Conservation (phyloP, 371 early-diverging fungal genomes). For the Batkoa obscura region DNA sequence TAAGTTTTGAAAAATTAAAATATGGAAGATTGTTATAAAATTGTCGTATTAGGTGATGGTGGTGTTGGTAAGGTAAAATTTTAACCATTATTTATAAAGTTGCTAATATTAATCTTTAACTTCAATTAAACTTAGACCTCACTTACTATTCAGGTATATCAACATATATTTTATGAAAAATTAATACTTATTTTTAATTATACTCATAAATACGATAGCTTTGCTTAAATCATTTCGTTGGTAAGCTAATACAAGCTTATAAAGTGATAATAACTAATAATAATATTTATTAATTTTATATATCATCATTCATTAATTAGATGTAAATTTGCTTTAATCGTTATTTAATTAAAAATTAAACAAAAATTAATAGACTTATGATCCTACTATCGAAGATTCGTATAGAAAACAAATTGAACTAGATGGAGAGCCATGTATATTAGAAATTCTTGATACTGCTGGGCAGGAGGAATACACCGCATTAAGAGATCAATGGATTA, state of each 20-base stretch:
- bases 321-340: too few relatives aligned
- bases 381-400: slow-evolving; percentile 48
- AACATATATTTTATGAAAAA: background rate
- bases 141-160: slow-evolving; percentile 11
- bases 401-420: slow-evolving; percentile 71
- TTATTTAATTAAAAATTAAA: background rate
- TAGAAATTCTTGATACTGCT: slow-evolving; percentile 86
- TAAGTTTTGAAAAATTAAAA: too few relatives aligned
- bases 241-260: slow-evolving; percentile 12
- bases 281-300: background rate
- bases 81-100: background rate
- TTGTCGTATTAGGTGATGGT: slow-evolving; percentile 13
- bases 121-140: slow-evolving; percentile 7
- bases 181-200: background rate
- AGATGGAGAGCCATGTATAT: slow-evolving; percentile 67
- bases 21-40: too few relatives aligned
- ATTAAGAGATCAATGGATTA: slow-evolving; percentile 65
- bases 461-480: slow-evolving; percentile 39
- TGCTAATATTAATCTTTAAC: background rate
- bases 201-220: slow-evolving; percentile 15
- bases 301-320: background rate
- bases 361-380: slow-evolving; percentile 27
- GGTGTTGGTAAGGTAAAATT: slow-evolving; percentile 13
- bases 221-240: slow-evolving; percentile 57
- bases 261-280: background rate